Evolutionary conservation across 2,329 filamentous ascomycete species (phyloP).

Genomic region (Byssochlamys sp.): DNA sequence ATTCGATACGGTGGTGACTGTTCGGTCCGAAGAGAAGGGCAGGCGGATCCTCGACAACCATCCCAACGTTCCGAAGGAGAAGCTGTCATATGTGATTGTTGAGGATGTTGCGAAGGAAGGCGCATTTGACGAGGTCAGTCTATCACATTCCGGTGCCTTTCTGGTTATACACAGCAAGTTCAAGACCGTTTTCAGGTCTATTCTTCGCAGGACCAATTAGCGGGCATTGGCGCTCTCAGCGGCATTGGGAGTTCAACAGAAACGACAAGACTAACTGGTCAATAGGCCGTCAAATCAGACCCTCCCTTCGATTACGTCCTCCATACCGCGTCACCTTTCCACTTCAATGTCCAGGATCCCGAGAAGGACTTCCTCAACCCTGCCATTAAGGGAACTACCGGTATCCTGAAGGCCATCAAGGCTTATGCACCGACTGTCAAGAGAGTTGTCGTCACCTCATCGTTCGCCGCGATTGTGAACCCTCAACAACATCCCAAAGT

Average conservation of each 20-base stretch:
- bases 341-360: slow-evolving; percentile 60
- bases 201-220: too few species aligned
- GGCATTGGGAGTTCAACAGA: too few species aligned
- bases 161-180: slow-evolving; percentile 2
- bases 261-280: too few species aligned
- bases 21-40: slow-evolving; percentile 53
- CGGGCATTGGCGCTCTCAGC: too few species aligned
- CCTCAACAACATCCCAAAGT: slow-evolving; percentile 23
- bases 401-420: slow-evolving; percentile 54
- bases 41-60: slow-evolving; percentile 50
- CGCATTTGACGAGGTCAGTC: slow-evolving; percentile 54
- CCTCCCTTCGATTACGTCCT: slow-evolving; percentile 64
- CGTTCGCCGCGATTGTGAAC: slow-evolving; percentile 58
- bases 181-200: too few species aligned
- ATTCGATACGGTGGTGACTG: slow-evolving; percentile 54
- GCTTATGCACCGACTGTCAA: slow-evolving; percentile 56
- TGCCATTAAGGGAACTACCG: slow-evolving; percentile 54
- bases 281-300: slow-evolving; percentile 46
- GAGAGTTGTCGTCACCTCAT: slow-evolving; percentile 62
- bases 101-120: slow-evolving; percentile 60
- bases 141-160: background rate
- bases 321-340: slow-evolving; percentile 66
- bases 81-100: slow-evolving; percentile 58
- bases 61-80: slow-evolving; percentile 42
- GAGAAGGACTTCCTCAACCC: slow-evolving; percentile 55